Conservation (phyloP, 1,139 yeast species). For the Lipomyces yarrowii region DNA sequence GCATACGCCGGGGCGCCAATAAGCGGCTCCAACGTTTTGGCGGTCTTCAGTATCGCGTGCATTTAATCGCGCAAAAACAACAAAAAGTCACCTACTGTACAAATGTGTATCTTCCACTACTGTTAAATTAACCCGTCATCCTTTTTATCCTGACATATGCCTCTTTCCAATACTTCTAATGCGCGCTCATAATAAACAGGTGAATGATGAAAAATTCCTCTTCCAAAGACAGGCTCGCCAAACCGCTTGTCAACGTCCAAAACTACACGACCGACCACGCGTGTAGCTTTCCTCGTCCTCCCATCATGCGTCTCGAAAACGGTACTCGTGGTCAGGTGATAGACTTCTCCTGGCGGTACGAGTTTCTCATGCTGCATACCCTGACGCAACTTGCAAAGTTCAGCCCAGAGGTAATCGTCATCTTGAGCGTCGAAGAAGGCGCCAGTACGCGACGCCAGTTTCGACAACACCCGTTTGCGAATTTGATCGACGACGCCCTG, state of each 20-base stretch:
- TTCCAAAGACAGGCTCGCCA: slow-evolving; percentile 42
- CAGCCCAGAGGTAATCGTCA: slow-evolving; percentile 40
- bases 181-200: slow-evolving; percentile 44
- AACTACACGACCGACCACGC: slow-evolving; percentile 40
- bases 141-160: slow-evolving; percentile 32
- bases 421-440: slow-evolving; percentile 36
- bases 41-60: background rate
- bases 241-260: slow-evolving; percentile 42
- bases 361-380: slow-evolving; percentile 42
- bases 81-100: background rate
- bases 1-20: background rate
- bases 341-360: slow-evolving; percentile 44
- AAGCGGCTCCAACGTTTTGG: background rate
- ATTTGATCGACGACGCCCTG: slow-evolving; percentile 38
- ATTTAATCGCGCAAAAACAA: background rate
- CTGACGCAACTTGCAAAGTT: slow-evolving; percentile 38
- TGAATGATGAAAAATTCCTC: slow-evolving; percentile 43
- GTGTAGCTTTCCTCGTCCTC: slow-evolving; percentile 39
- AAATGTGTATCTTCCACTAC: background rate
- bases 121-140: background rate
- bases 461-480: slow-evolving; percentile 38
- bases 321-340: slow-evolving; percentile 40
- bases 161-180: slow-evolving; percentile 38
- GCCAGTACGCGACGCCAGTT: slow-evolving; percentile 37
- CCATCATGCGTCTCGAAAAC: slow-evolving; percentile 41